phyloP scores from a whole-genome alignment of 306 rosid genomes.

The Gastrolobium bilobum region DNA sequence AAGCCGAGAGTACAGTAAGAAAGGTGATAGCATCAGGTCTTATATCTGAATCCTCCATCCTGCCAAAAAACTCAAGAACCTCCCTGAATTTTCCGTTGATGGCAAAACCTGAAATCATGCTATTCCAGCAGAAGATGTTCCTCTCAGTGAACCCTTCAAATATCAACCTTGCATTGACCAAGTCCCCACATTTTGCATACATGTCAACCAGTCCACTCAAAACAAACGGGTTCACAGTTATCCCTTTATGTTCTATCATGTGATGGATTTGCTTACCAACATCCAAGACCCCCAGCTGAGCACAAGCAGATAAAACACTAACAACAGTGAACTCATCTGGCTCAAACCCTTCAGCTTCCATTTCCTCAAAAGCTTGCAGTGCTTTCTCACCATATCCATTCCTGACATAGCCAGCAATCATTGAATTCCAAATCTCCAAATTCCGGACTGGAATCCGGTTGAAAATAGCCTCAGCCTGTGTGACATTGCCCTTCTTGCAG shows the following conservation, averaged over 20 bases:
- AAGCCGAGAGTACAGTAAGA: conserved; percentile 68
- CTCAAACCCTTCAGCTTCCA: conserved; percentile 64
- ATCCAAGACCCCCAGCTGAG: conserved; percentile 67
- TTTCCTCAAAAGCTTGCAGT: conserved; percentile 56
- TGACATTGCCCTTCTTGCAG: conserved; percentile 64
- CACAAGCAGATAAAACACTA: conserved; percentile 75
- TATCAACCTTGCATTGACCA: conserved; percentile 61
- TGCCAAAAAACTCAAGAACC: conserved; percentile 63
- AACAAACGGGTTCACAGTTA: conserved; percentile 61
- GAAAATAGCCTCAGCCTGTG: conserved; percentile 63
- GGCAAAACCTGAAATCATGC: conserved; percentile 75
- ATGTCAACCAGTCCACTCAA: conserved; percentile 74
- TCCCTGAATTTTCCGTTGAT: conserved; percentile 68
- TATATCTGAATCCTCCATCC: conserved; percentile 61
- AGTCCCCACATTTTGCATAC: conserved; percentile 85
- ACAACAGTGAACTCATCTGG: conserved; percentile 68
- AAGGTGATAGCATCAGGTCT: conserved; percentile 72
- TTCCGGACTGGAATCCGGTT: conserved; percentile 54
- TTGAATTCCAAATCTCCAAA: conserved; percentile 80
- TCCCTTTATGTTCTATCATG: conserved; percentile 52
- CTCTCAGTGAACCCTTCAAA: conserved; percentile 64
- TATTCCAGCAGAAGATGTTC: conserved; percentile 73
- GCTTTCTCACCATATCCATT: conserved; percentile 74
- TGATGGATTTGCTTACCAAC: conserved; percentile 65
- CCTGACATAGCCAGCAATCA: conserved; percentile 77